Evolutionary conservation across 352 stramenopile species (phyloP).

Genomic region (Achlya hypogyna): DNA sequence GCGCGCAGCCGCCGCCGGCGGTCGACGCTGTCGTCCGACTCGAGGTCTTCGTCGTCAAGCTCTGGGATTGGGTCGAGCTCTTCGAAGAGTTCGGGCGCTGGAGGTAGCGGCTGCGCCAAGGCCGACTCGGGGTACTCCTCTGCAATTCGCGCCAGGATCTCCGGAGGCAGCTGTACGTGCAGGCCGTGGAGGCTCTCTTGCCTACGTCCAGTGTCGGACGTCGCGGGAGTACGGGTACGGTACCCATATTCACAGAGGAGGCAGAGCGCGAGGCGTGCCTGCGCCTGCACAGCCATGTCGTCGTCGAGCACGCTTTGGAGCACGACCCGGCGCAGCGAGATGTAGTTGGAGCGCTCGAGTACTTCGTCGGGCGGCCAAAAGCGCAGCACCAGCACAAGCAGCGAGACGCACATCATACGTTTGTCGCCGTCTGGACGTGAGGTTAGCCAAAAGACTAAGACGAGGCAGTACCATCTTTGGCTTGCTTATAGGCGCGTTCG

Average conservation of each 20-base stretch:
- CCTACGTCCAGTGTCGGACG: neutral
- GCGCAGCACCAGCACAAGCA: conserved; percentile 11
- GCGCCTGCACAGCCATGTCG: conserved; percentile 1
- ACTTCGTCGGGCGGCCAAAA: conserved; percentile 6
- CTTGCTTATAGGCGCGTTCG: neutral
- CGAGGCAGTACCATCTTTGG: neutral
- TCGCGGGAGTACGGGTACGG: neutral
- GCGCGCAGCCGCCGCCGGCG: neutral
- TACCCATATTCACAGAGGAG: conserved; percentile 20
- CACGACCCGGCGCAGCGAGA: neutral
- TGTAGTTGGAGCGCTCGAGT: neutral
- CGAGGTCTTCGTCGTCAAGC: neutral
- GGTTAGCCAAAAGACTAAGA: neutral
- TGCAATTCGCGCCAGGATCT: neutral
- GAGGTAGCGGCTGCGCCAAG: neutral
- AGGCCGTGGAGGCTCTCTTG: conserved; percentile 6
- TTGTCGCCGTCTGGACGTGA: neutral
- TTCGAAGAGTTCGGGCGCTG: neutral
- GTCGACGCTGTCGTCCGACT: neutral
- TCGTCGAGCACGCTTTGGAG: neutral
- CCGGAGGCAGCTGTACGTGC: neutral
- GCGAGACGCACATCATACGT: conserved; percentile 14
- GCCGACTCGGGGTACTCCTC: conserved; percentile 12
- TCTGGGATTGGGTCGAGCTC: conserved; percentile 2
- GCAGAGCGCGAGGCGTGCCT: conserved; percentile 10